Evolutionary conservation across 495 filamentous ascomycete species (phyloP).

Genomic region (Lepidopterella palustris): DNA sequence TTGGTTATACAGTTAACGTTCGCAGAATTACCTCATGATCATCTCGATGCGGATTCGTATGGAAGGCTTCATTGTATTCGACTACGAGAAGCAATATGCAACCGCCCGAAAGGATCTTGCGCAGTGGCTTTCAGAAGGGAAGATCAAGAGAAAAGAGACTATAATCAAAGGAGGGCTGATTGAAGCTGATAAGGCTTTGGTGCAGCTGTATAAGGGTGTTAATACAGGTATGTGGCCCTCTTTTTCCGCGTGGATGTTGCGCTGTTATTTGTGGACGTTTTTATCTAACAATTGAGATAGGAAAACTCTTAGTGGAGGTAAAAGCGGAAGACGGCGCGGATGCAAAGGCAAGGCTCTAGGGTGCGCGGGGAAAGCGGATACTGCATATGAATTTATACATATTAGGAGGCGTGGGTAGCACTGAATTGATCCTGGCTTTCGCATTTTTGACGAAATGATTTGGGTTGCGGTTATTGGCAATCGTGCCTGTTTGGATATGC

Average conservation of each 20-base stretch:
- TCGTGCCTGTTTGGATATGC: no score
- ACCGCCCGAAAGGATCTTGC: slow-evolving; percentile 43
- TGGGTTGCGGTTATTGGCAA: no score
- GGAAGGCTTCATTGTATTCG: slow-evolving; percentile 53
- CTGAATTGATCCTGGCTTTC: no score
- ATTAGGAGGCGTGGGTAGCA: no score
- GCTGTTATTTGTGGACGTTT: neutral
- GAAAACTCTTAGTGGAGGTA: slow-evolving; percentile 26
- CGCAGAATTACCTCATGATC: slow-evolving; percentile 46
- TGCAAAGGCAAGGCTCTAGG: slow-evolving; percentile 18
- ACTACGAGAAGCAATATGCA: slow-evolving; percentile 44
- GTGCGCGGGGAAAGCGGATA: no score
- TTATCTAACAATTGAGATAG: slow-evolving; percentile 8
- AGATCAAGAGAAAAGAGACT: slow-evolving; percentile 50
- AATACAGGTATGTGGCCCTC: slow-evolving; percentile 42
- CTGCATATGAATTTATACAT: no score
- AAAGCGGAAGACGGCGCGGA: slow-evolving; percentile 7
- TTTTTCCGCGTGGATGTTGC: no score
- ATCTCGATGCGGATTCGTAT: slow-evolving; percentile 44
- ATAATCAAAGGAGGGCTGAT: slow-evolving; percentile 48
- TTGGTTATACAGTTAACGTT: neutral
- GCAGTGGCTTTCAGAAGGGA: slow-evolving; percentile 48
- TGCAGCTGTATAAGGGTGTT: slow-evolving; percentile 45
- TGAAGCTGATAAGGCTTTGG: slow-evolving; percentile 44
- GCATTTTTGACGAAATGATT: no score